Conservation (phyloP, 2,329 filamentous ascomycete species). For the Colletotrichum coccodes region DNA sequence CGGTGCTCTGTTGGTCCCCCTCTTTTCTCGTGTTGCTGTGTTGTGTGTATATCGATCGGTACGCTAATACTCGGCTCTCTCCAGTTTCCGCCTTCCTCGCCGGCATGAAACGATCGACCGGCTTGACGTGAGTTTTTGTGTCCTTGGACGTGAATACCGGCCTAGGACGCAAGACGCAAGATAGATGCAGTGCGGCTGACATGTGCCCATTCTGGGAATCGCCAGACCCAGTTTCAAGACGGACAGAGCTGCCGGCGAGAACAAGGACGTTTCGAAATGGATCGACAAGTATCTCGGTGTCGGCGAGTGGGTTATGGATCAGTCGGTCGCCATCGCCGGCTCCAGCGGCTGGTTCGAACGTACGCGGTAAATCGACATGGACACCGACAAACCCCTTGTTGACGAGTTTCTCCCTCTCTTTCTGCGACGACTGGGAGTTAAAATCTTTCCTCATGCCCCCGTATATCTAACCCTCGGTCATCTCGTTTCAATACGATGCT, state of each 20-base stretch:
- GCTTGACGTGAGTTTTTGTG: slow-evolving; percentile 87
- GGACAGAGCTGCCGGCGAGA: slow-evolving; percentile 82
- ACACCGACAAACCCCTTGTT: not conserved
- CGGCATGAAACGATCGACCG: slow-evolving; percentile 96
- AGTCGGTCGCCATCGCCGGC: slow-evolving; percentile 91
- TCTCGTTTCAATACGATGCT: not conserved
- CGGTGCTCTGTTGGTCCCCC: slow-evolving; percentile 80
- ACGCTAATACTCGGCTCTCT: not conserved
- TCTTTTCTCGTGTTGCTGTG: not conserved
- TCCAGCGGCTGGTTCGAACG: slow-evolving; percentile 92
- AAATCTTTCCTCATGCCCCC: not conserved
- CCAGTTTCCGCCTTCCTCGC: slow-evolving; percentile 95
- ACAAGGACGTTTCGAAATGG: slow-evolving; percentile 86
- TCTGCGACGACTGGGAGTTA: not conserved
- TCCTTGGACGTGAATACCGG: not conserved
- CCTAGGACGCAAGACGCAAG: not conserved
- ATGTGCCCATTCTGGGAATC: slow-evolving; percentile 51
- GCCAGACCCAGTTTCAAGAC: slow-evolving; percentile 83
- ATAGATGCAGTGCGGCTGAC: slow-evolving; percentile 50
- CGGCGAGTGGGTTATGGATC: slow-evolving; percentile 98
- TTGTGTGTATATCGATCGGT: not conserved
- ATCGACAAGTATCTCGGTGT: slow-evolving; percentile 93
- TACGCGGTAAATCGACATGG: slow-evolving; percentile 68
- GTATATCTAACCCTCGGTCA: not conserved
- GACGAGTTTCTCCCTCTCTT: not conserved